Base-by-base conservation (phyloP, 2,329 filamentous ascomycete species). In the Aotearoamyces nothofagi region DNA sequence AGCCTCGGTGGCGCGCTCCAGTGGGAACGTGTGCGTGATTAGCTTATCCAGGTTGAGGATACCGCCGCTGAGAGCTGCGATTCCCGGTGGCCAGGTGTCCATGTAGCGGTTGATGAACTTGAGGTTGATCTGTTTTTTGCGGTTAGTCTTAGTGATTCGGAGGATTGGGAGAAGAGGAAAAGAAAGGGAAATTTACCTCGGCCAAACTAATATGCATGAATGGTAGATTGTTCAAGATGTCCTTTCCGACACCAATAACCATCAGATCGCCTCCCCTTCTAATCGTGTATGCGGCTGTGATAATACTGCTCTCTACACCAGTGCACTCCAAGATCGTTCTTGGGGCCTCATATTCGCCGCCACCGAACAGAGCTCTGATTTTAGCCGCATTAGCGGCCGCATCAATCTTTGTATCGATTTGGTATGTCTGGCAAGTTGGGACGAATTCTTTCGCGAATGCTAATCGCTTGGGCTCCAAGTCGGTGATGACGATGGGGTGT, bases 51-150 rank as follows among this genome's bases (percentile, higher is more conserved):
- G 52, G 42, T 78, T 62, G 6, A 80, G 44, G 1, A 78, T 57
- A 0, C 64, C 65, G 3, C 69, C 67, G 22, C 58, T 60, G 15
- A 80, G 44, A 26, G 66, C 68, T 5, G 65, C 57, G 17, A 80
- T 73, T 0, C 69, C 75, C 0, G 66, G 61, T 0, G 74, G 73
- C 74, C 75, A 80, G 0, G 73, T 78, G 42, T 79, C 71, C 22
- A 63, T 58, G 45, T 79, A 80, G 5, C 75, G 60, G 47, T 80
- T 78, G 45, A 78, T 79, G 51, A 80, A 80, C 20, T 64, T 67
- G 15, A 80, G 55, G 39, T 78, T 61, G 37, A 79, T 76, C 66
- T 71, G 37, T n/a, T 11, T 8, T 27, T 7, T 9, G 12, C 9
- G 26, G 9, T 32, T 9, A 26, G 16, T 22, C 4, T 11, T 6